These are phyloP conservation scores for Ogataea wickerhamii DNA, from an alignment of 805 yeast genomes.

Conservation along the genomic window DNA sequence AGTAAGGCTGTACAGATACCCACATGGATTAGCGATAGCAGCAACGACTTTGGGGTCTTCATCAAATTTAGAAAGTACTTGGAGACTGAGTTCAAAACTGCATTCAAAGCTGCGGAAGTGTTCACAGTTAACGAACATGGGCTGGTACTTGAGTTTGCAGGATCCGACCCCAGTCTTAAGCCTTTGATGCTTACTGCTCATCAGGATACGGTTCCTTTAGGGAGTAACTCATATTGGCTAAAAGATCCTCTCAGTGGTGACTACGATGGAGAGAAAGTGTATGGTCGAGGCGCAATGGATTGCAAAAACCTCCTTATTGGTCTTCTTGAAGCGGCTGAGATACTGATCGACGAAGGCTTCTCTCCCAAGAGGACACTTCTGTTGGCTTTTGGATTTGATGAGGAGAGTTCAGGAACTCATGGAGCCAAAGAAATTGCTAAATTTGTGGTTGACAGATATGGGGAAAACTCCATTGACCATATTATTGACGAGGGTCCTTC, in stretches of 20 bases:
- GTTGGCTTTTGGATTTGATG: slow-evolving; percentile 74
- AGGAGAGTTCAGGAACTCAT: slow-evolving; percentile 60
- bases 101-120: slow-evolving; percentile 42
- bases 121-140: slow-evolving; percentile 61
- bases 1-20: slow-evolving; percentile 50
- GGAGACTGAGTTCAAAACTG: slow-evolving; percentile 49
- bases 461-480: slow-evolving; percentile 55
- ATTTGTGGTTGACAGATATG: slow-evolving; percentile 50
- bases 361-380: slow-evolving; percentile 60
- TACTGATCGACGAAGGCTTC: slow-evolving; percentile 44
- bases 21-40: slow-evolving; percentile 39
- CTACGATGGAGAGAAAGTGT: slow-evolving; percentile 61
- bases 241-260: slow-evolving; percentile 64
- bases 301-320: slow-evolving; percentile 69
- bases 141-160: slow-evolving; percentile 60
- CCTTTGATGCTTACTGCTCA: slow-evolving; percentile 74
- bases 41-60: slow-evolving; percentile 20
- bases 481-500: slow-evolving; percentile 55
- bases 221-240: slow-evolving; percentile 58
- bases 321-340: slow-evolving; percentile 63
- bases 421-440: slow-evolving; percentile 58
- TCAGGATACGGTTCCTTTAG: slow-evolving; percentile 79
- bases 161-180: slow-evolving; percentile 46
- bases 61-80: slow-evolving; percentile 45
- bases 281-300: slow-evolving; percentile 79